phyloP scores from a whole-genome alignment of 1,284 basidiomycete species.

The Kalmanozyma brasiliensis region DNA sequence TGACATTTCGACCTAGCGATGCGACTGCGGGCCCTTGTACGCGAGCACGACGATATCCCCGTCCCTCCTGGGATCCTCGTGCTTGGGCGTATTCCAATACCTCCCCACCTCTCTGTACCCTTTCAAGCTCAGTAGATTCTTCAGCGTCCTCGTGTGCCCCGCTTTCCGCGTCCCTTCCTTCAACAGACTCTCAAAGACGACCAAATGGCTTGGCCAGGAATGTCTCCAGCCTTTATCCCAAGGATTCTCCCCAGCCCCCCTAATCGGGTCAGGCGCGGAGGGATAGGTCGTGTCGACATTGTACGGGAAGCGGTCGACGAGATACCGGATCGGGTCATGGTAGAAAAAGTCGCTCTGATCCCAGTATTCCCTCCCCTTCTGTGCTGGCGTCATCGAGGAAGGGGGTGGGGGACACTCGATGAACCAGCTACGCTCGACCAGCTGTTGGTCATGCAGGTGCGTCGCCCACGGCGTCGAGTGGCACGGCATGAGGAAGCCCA shows the following conservation, averaged over 20 bases:
- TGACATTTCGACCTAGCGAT: background rate
- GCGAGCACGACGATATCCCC: conserved; percentile 81
- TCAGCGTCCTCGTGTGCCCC: conserved; percentile 68
- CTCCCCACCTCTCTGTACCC: conserved; percentile 79
- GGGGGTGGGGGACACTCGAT: conserved; percentile 52
- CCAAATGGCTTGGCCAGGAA: conserved; percentile 81
- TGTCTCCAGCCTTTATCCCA: conserved; percentile 72
- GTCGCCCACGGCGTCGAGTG: conserved; percentile 97
- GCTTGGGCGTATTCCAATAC: conserved; percentile 77
- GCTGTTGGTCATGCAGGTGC: conserved; percentile 76
- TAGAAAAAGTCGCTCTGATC: conserved; percentile 90
- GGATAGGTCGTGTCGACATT: conserved; percentile 77
- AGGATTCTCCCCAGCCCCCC: background rate
- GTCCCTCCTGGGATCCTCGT: conserved; percentile 79
- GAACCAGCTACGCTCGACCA: conserved; percentile 51
- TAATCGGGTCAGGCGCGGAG: conserved; percentile 27
- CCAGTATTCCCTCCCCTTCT: conserved; percentile 71
- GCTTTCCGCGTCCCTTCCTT: conserved; percentile 44
- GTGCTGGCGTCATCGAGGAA: conserved; percentile 11
- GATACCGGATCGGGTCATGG: conserved; percentile 76
- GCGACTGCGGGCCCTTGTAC: conserved; percentile 45
- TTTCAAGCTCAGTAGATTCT: conserved; percentile 71
- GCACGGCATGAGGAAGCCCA: conserved; percentile 93
- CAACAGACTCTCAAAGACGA: conserved; percentile 81
- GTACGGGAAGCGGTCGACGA: conserved; percentile 75